These are phyloP conservation scores for Boletus subparvulus DNA, from an alignment of 768 basidiomycete genomes.

Conservation along the genomic window DNA sequence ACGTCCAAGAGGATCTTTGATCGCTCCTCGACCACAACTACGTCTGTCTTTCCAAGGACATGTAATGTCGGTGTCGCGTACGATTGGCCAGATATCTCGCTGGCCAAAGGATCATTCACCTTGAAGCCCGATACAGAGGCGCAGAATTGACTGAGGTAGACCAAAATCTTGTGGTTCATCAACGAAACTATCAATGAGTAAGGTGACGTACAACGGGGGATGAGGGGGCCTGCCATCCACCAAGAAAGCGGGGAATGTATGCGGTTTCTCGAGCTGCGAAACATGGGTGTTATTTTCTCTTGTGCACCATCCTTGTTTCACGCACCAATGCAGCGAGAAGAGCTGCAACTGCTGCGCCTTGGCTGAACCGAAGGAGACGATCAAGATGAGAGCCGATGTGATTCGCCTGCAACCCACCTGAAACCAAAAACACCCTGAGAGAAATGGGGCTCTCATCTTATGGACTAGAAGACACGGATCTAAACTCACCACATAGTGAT, in stretches of 20 bases:
- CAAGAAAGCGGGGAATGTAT: conserved; percentile 56
- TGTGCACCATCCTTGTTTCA: conserved; percentile 1
- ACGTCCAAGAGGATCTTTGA: conserved; percentile 54
- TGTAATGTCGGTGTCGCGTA: conserved; percentile 76
- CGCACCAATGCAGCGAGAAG: conserved; percentile 67
- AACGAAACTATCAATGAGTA: not conserved
- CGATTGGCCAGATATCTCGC: conserved; percentile 47
- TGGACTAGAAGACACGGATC: not conserved
- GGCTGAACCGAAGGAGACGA: conserved; percentile 40
- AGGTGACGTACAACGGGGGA: conserved; percentile 62
- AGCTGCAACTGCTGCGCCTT: conserved; percentile 77
- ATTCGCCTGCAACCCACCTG: conserved; percentile 44
- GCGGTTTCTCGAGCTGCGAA: conserved; percentile 52
- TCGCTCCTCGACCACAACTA: conserved; percentile 71
- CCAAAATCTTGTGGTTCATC: not conserved
- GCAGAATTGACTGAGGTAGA: conserved; percentile 58
- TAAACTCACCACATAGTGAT: conserved; percentile 62
- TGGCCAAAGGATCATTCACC: conserved; percentile 45
- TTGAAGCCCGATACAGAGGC: conserved; percentile 75
- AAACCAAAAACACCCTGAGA: conserved; percentile 76
- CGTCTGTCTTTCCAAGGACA: conserved; percentile 73
- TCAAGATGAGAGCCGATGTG: not conserved
- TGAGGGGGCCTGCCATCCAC: conserved; percentile 64
- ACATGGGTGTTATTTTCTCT: conserved; percentile 1
- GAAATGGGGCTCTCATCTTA: not conserved